A percentile compares a stretch with the other conserved stretches of the same genome.
Evolutionary conservation across 1,284 basidiomycete genomes (phyloP).

Genomic region (Fomitopsis palustris): DNA sequence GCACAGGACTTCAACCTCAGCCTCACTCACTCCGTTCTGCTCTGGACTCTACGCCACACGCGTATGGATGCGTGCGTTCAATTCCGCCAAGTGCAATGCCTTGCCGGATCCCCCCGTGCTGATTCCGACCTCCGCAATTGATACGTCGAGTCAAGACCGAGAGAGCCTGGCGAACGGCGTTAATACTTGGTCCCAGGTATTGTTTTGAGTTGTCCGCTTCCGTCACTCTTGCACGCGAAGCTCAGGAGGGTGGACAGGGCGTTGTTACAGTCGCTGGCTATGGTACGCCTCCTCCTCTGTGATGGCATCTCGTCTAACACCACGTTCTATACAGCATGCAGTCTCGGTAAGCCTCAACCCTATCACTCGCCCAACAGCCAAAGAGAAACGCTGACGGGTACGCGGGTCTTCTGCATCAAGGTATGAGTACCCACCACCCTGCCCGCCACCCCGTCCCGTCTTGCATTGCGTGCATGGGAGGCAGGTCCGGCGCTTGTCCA

Average conservation of each 20-base stretch:
- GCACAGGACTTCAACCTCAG: no score
- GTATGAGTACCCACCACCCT: constrained; percentile 16
- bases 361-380: no score
- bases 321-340: not conserved
- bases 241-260: not conserved
- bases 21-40: no score
- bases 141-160: not conserved
- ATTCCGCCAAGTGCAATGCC: no score
- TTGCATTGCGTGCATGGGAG: no score
- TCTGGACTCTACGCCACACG: constrained; percentile 16
- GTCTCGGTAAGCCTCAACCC: not conserved
- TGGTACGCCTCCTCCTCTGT: not conserved
- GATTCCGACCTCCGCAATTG: no score
- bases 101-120: no score
- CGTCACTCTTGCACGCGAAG: no score
- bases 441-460: not conserved
- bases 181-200: not conserved
- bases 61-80: constrained; percentile 17
- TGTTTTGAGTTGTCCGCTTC: not conserved
- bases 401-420: constrained; percentile 16
- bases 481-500: no score
- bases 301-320: not conserved
- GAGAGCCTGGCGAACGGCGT: not conserved
- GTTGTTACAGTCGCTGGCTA: not conserved
- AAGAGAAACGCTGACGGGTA: not conserved